Evolutionary conservation across 2,329 filamentous ascomycete species (phyloP).

Genomic region (Diplodia intermedia): DNA sequence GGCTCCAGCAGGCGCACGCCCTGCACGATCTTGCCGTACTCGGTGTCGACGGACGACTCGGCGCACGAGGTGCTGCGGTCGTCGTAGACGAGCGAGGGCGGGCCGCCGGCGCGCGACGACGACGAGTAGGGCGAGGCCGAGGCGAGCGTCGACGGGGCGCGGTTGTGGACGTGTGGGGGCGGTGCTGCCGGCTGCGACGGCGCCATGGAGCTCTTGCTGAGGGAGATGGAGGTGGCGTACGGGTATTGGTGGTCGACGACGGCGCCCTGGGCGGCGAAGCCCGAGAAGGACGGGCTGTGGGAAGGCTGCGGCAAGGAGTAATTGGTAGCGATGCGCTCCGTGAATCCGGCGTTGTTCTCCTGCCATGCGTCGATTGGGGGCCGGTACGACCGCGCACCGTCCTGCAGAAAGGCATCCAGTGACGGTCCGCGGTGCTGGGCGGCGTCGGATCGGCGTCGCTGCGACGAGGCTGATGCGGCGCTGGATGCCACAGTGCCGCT

Average conservation of each 20-base stretch:
- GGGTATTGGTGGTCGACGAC: constrained; percentile 16
- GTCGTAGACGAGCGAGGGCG: constrained; percentile 28
- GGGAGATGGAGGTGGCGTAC: constrained; percentile 17
- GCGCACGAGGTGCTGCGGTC: constrained; percentile 16
- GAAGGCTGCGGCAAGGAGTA: constrained; percentile 21
- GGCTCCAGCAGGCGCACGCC: constrained; percentile 40
- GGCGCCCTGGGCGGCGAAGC: not conserved
- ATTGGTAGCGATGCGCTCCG: constrained; percentile 24
- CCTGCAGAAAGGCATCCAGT: constrained; percentile 25
- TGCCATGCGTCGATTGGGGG: constrained; percentile 24
- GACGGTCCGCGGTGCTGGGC: not conserved
- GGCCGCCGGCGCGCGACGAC: not conserved
- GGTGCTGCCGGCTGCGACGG: constrained; percentile 20
- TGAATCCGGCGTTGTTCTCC: constrained; percentile 7
- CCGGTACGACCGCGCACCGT: constrained; percentile 9
- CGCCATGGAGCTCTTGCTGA: constrained; percentile 24
- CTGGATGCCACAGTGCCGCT: not conserved
- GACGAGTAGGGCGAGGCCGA: constrained; percentile 26
- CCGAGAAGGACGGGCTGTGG: not conserved
- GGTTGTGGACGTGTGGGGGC: constrained; percentile 23
- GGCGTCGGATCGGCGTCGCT: not conserved
- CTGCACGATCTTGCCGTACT: constrained; percentile 37
- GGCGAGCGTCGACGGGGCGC: not conserved
- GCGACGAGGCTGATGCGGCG: constrained; percentile 26
- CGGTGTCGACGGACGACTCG: constrained; percentile 40